Evolutionary conservation across 768 basidiomycete genomes (phyloP), one percentile per base, ranked within the genome.

Genomic region (Suillus americanus): DNA sequence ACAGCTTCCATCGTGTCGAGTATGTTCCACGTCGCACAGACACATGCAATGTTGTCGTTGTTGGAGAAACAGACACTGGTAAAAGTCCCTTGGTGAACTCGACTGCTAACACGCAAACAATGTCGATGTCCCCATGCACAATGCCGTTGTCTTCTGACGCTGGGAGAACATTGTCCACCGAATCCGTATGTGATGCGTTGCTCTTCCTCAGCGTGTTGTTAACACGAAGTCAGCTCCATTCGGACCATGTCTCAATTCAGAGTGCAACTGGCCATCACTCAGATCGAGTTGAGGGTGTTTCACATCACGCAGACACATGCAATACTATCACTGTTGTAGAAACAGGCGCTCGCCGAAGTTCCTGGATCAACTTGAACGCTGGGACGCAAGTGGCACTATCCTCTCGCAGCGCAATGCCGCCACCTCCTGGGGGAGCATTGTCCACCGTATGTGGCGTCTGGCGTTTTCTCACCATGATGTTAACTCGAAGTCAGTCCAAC

Each of bases 71-170:
- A 40, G 14, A 14, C 5, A 14, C 5, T 16, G 40, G 7, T 8
- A 41, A 41, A 41, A 41, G 16, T 18, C 18, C 41, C 41, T 18
- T 7, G 13, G 37, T 38, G 12, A 13, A 38, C 13, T 38, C 38
- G 16, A 18, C 16, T 5, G 18, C 41, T 18, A 8, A 18, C 16
- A 41, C 14, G 4, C 41, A 41, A 41, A 41, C 16, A 0, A 6
- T 2, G 6, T 18, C 18, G 6, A 18, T 41, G 7, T 18, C 66
- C 6, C 73, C 71, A 46, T 68, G 67, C 25, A 69, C 68, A 28
- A 18, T 41, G 18, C 10, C 20, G 5, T n/a, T 20, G 43, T 45
- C 20, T 45, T 20, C 20, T 10, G 41, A 20, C 3, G 38, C 1
- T 6, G 16, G 7, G 43, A 18, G 28, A 25, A 25, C 7, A 25